Conservation (phyloP, 2,329 filamentous ascomycete species). For the Cryphonectria naterciae region DNA sequence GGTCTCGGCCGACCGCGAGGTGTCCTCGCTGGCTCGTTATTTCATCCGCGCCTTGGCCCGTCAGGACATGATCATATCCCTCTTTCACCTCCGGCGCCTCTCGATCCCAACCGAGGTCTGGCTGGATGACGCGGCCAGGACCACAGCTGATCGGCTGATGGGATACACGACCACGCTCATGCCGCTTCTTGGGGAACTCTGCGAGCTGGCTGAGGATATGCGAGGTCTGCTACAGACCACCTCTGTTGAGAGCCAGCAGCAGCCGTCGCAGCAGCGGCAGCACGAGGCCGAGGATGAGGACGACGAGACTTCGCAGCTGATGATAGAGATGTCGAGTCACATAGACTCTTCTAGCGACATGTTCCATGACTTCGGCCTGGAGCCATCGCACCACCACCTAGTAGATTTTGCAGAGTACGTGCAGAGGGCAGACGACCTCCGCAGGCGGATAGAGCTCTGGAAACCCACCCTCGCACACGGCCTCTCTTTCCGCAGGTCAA, state of each 20-base stretch:
- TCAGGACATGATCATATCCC: conserved; percentile 38
- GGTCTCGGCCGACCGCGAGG: conserved; percentile 30
- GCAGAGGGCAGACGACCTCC: conserved; percentile 31
- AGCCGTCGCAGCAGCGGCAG: neutral
- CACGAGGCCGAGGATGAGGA: neutral
- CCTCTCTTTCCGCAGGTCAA: conserved; percentile 34
- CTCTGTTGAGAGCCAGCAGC: neutral
- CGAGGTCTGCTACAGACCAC: conserved; percentile 1
- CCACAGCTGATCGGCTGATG: conserved; percentile 38
- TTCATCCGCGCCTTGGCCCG: conserved; percentile 39
- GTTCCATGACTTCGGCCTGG: neutral
- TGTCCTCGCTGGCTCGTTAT: conserved; percentile 38
- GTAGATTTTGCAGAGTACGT: conserved; percentile 6
- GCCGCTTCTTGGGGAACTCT: conserved; percentile 37
- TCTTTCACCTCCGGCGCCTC: conserved; percentile 33
- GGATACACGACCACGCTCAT: conserved; percentile 38
- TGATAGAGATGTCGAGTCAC: neutral
- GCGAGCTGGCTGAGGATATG: conserved; percentile 37
- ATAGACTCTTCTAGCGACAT: neutral
- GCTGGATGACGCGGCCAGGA: conserved; percentile 34
- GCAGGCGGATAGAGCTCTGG: conserved; percentile 33
- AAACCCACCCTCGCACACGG: conserved; percentile 32
- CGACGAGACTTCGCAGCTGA: neutral
- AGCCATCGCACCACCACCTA: neutral
- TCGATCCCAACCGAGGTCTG: conserved; percentile 35